Evolutionary conservation across 148 eudicot genomes (phyloP), one percentile per base, ranked within the genome.

Genomic region (Nyssa sinensis): DNA sequence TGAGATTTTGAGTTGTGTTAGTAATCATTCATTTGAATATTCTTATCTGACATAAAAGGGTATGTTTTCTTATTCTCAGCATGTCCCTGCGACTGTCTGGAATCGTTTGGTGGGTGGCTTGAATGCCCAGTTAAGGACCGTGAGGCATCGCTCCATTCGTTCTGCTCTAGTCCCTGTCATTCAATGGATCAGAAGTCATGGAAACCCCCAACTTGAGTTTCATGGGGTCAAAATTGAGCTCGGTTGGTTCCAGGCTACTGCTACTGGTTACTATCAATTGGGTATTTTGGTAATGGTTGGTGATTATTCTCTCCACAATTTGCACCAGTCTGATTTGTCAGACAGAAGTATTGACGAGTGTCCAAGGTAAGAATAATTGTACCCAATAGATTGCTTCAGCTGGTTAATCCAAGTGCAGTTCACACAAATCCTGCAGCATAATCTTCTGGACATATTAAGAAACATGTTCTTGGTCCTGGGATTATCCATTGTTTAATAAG

Each of bases 201-300:
- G 82, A 62, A 90, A 92, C 82, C 89, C 94, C 32, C 97, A 92
- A 64, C 86, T 92, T 64, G 91, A 88, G 80, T 89, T 89, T 77
- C 97, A 92, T 79, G 92, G 94, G 28, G 92, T 86, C 25, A 85
- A 85, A 77, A 86, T 92, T 67, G 90, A 92, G 77, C 89, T 92
- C 19, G 94, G 94, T 5, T 88, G 94, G 97, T 89, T 92, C 79
- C 97, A 92, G 68, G 89, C 92, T 74, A 89, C 94, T 61, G 86
- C 89, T 62, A 86, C 89, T 72, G 92, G 97, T 32, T 92, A 86
- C 67, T 86, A 88, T 77, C 94, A 92, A 79, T 75, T 92, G 68
- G 94, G 97, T 37, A 87, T 88, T 39, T 80, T 89, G 85, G 97
- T 90, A 53, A 73, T 84, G 60, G 85, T 82, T 67, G 92, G 84